Conservation (phyloP, 2,329 filamentous ascomycete genomes). For the Xenoacremonium recifei region DNA sequence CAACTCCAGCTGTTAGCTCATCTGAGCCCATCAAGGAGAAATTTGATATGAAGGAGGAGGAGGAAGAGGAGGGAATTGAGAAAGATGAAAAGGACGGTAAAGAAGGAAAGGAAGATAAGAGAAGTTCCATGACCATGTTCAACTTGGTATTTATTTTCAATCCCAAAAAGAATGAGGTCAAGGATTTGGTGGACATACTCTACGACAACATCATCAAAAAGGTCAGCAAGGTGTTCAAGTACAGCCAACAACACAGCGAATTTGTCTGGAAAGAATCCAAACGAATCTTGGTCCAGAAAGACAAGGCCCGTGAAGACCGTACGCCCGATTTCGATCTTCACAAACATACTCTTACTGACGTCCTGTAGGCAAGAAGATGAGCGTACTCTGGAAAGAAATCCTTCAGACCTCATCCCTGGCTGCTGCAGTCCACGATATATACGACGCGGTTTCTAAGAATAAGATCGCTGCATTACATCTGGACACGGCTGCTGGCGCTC, state of each 20-base stretch:
- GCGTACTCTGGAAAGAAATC: constrained; percentile 67
- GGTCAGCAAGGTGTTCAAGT: constrained; percentile 87
- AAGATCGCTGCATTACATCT: constrained; percentile 84
- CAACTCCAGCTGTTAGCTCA: constrained; percentile 22
- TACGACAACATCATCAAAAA: constrained; percentile 90
- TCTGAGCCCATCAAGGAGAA: constrained; percentile 23
- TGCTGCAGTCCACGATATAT: constrained; percentile 78
- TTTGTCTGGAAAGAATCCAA: constrained; percentile 93
- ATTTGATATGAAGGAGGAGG: constrained; percentile 24
- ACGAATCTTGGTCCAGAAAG: constrained; percentile 75
- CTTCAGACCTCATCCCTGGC: constrained; percentile 74
- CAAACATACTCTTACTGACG: constrained; percentile 4
- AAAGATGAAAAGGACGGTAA: constrained; percentile 38
- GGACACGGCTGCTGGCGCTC: constrained; percentile 56
- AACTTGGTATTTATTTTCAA: constrained; percentile 92
- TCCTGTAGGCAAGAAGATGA: constrained; percentile 56
- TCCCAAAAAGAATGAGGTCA: constrained; percentile 74
- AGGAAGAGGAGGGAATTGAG: constrained; percentile 19
- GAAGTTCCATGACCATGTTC: constrained; percentile 89
- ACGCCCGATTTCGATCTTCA: constrained; percentile 18
- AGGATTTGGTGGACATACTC: constrained; percentile 70
- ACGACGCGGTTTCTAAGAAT: constrained; percentile 76
- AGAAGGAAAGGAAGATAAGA: constrained; percentile 57
- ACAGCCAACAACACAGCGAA: constrained; percentile 83
- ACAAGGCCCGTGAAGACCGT: constrained; percentile 73